phyloP scores from a whole-genome alignment of 768 basidiomycete species.

The Trametes coccinea region DNA sequence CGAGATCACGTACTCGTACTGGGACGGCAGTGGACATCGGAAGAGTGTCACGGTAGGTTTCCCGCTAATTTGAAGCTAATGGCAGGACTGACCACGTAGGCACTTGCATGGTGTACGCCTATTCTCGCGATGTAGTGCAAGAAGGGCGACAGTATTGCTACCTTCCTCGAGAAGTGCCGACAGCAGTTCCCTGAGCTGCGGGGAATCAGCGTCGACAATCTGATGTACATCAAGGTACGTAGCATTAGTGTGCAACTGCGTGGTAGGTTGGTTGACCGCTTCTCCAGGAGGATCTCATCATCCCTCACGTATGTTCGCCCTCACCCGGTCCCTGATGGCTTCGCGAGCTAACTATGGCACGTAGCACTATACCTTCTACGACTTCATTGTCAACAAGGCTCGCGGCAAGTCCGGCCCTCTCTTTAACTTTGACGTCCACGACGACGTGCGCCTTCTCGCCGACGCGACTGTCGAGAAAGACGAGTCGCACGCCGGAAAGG shows the following conservation, averaged over 20 bases:
- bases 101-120: slow-evolving; percentile 19
- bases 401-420: slow-evolving; percentile 97
- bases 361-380: slow-evolving; percentile 97
- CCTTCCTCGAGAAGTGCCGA: slow-evolving; percentile 91
- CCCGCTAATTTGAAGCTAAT: background rate
- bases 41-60: slow-evolving; percentile 82
- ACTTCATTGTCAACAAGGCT: slow-evolving; percentile 98
- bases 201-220: slow-evolving; percentile 88
- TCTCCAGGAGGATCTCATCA: slow-evolving; percentile 90
- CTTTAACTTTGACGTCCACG: slow-evolving; percentile 99
- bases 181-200: slow-evolving; percentile 91
- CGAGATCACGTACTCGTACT: slow-evolving; percentile 94
- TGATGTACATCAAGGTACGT: slow-evolving; percentile 96
- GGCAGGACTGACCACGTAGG: slow-evolving; percentile 27
- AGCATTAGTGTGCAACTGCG: background rate
- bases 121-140: slow-evolving; percentile 67
- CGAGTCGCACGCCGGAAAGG: slow-evolving; percentile 98
- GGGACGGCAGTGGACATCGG: slow-evolving; percentile 97
- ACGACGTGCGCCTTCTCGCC: slow-evolving; percentile 91
- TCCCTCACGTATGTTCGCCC: slow-evolving; percentile 74
- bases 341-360: slow-evolving; percentile 2
- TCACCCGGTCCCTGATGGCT: background rate
- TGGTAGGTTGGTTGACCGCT: slow-evolving; percentile 9
- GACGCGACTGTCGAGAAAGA: slow-evolving; percentile 98
- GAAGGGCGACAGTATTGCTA: slow-evolving; percentile 89